Evolutionary conservation across 2,329 filamentous ascomycete species (phyloP), one percentile per base, ranked within the genome.

Genomic region (Clonostachys rosea): DNA sequence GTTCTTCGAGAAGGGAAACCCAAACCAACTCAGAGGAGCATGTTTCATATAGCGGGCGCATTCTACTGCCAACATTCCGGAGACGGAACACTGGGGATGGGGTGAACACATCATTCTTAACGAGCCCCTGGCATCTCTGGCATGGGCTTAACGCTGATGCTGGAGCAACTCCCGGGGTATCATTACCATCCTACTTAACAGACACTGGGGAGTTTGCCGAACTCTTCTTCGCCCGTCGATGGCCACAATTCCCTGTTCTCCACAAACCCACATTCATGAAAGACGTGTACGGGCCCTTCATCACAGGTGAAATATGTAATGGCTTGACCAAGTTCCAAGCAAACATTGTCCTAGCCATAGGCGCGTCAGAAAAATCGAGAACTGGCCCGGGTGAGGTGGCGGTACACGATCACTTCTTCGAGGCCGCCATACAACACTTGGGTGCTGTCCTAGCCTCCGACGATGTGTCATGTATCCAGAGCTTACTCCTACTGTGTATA

Each of bases 211-310:
- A 30, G 24, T 30, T 30, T 30, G 24, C 24, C 8, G 24, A 30
- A 30, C 24, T 24, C 9, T 60, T 59, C 39, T 60, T 60, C 36
- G 51, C 50, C 34, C 44, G 48, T n/a, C 47, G 56, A 43, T 59
- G 56, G 58, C 55, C 57, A 5, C 56, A 59, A 40, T 45, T 57
- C 10, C 94, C 94, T 0, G 81, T 96, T n/a, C 77, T 97, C 43
- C 92, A 97, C 67, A 89, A 92, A 50, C 91, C 91, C 5, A 91
- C 86, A 0, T 95, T 97, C 68, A 77, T 97, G 34, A 80, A 82
- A 41, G 69, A 90, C n/a, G 97, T 97, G 61, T 57, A 57, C 12
- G 50, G 58, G 5, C 45, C 51, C 3, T 44, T 46, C 11, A 36
- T 37, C 1, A 35, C 36, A 35, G 42, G 34, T 40, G 20, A 40